These are phyloP conservation scores for Trichoderma cornu-damae DNA, from an alignment of 2,329 filamentous ascomycete species.

Conservation along the genomic window DNA sequence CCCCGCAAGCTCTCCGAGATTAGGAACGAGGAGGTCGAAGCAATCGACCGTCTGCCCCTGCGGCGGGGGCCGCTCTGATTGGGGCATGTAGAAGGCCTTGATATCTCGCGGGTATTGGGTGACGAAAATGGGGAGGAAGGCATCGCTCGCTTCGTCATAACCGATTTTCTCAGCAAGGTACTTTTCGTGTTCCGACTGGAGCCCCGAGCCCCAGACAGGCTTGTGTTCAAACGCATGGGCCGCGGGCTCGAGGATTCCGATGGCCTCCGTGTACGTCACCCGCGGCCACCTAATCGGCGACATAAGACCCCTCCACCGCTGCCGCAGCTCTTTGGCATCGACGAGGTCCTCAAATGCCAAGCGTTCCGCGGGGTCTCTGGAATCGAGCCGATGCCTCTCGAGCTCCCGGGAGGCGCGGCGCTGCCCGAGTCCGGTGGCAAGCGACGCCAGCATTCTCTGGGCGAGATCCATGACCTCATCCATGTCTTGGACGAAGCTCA, in stretches of 20 bases:
- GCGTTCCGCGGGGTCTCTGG: constrained; percentile 38
- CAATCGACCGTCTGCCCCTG: constrained; percentile 65
- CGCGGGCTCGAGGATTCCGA: constrained; percentile 60
- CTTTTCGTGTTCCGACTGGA: constrained; percentile 90
- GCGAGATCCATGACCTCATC: constrained; percentile 70
- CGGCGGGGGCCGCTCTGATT: constrained; percentile 29
- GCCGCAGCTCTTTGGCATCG: constrained; percentile 46
- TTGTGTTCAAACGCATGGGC: constrained; percentile 59
- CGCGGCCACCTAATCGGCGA: constrained; percentile 60
- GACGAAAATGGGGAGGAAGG: constrained; percentile 71
- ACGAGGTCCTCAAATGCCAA: constrained; percentile 42
- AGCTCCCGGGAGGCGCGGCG: constrained; percentile 45
- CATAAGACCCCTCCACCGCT: constrained; percentile 68
- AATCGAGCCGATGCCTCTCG: constrained; percentile 31
- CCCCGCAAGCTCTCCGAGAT: constrained; percentile 79
- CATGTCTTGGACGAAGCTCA: constrained; percentile 70
- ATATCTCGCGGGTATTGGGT: constrained; percentile 84
- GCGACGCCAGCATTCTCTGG: constrained; percentile 66
- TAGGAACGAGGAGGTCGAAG: constrained; percentile 84
- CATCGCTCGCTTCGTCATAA: constrained; percentile 40
- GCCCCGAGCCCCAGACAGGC: constrained; percentile 65
- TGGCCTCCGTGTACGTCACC: constrained; percentile 76
- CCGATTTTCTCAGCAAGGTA: constrained; percentile 69
- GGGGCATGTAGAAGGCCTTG: constrained; percentile 77
- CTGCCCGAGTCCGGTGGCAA: constrained; percentile 37